These are phyloP conservation scores for Urochloa ruziziensis DNA, from an alignment of 176 grass and related monocot genomes.

Conservation along the genomic window DNA sequence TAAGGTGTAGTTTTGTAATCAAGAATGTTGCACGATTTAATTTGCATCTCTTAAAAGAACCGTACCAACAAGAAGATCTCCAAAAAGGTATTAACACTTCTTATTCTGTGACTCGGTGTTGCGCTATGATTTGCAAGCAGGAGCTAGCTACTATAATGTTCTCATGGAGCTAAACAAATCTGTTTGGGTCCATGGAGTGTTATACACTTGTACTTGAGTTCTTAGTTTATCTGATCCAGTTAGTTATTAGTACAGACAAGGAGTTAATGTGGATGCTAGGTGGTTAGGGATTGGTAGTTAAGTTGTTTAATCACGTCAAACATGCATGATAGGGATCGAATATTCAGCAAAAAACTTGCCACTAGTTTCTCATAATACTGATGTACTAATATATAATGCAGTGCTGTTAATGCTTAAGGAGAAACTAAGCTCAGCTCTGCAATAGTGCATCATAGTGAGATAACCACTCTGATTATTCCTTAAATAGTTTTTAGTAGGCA, in stretches of 20 bases:
- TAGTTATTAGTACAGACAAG: constrained; percentile 38
- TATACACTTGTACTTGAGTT: constrained; percentile 27
- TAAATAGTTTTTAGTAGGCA: constrained; percentile 2
- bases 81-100: not conserved
- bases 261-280: constrained; percentile 38
- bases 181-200: constrained; percentile 26
- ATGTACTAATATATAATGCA: constrained; percentile 3
- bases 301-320: constrained; percentile 49
- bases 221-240: constrained; percentile 45
- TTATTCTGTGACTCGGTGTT: constrained; percentile 1
- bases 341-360: constrained; percentile 34
- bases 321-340: constrained; percentile 32
- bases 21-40: constrained; percentile 1
- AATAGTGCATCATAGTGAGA: constrained; percentile 14
- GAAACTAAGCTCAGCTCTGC: not conserved
- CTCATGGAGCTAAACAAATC: constrained; percentile 3
- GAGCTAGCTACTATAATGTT: not conserved
- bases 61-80: not conserved
- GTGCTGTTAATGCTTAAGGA: constrained; percentile 19
- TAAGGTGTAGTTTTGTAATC: not conserved
- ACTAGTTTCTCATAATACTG: constrained; percentile 18
- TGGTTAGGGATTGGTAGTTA: constrained; percentile 47
- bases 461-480: constrained; percentile 30
- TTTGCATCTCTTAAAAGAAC: constrained; percentile 4
- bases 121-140: constrained; percentile 14